These are phyloP conservation scores for Termitomyces sp. DNA, from an alignment of 768 basidiomycete species.

Conservation along the genomic window DNA sequence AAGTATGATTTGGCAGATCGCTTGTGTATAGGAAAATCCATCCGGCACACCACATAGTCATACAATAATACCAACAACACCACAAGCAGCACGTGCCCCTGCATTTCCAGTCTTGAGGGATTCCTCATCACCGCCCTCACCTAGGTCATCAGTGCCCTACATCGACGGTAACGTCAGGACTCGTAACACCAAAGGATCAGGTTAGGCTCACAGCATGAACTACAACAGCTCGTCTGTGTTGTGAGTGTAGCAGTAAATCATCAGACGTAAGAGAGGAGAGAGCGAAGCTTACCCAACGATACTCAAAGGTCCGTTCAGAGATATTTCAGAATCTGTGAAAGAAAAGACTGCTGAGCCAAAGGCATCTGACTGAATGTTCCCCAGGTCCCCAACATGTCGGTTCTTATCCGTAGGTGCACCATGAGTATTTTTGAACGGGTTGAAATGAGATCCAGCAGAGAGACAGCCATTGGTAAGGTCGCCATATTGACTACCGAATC, in stretches of 20 bases:
- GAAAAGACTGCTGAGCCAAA: slow-evolving; percentile 52
- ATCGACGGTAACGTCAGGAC: not conserved
- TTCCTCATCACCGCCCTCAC: slow-evolving; percentile 60
- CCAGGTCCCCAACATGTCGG: slow-evolving; percentile 73
- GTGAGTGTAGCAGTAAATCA: not conserved
- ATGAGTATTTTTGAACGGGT: slow-evolving; percentile 60
- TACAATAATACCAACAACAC: slow-evolving; percentile 56
- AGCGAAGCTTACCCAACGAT: slow-evolving; percentile 56
- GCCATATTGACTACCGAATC: slow-evolving; percentile 35
- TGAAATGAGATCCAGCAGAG: slow-evolving; percentile 74
- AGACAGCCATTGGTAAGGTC: slow-evolving; percentile 61
- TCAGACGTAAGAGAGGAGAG: not conserved
- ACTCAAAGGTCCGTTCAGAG: slow-evolving; percentile 60
- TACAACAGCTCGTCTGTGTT: slow-evolving; percentile 58
- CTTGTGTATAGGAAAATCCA: not conserved
- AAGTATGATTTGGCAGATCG: not conserved
- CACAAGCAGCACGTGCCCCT: slow-evolving; percentile 72
- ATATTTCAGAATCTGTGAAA: slow-evolving; percentile 54
- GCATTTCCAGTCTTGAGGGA: slow-evolving; percentile 78
- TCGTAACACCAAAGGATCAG: too few species aligned
- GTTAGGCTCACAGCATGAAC: slow-evolving; percentile 53
- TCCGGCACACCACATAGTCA: not conserved
- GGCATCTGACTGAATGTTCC: slow-evolving; percentile 63
- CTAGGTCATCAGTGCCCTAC: slow-evolving; percentile 72
- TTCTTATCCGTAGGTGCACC: slow-evolving; percentile 49